phyloP scores from a whole-genome alignment of 1,284 basidiomycete genomes.

The Agroathelia rolfsii region DNA sequence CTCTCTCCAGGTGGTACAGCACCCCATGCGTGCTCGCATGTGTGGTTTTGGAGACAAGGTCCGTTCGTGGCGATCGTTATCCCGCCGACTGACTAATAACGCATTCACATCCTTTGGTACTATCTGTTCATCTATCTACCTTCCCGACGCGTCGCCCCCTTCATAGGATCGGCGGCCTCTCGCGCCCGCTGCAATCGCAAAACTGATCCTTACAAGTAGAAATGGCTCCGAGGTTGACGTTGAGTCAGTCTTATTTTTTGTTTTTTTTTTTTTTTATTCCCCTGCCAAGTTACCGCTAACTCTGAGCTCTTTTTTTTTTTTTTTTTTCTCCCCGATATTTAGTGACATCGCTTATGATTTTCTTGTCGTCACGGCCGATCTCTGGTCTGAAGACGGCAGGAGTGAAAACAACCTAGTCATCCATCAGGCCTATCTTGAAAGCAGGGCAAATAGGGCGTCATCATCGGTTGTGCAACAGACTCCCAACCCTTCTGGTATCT shows the following conservation, averaged over 20 bases:
- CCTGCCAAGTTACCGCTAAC: slow-evolving; percentile 5
- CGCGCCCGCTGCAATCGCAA: slow-evolving; percentile 81
- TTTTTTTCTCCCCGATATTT: no score
- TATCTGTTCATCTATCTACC: no score
- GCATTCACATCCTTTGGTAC: slow-evolving; percentile 4
- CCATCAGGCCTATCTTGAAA: slow-evolving; percentile 70
- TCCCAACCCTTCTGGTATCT: no score
- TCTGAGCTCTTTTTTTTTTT: slow-evolving; percentile 15
- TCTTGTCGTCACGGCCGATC: slow-evolving; percentile 80
- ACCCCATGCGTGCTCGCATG: slow-evolving; percentile 83
- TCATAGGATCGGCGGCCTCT: slow-evolving; percentile 79
- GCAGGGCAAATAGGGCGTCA: slow-evolving; percentile 54
- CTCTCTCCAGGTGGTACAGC: slow-evolving; percentile 74
- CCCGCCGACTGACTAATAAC: slow-evolving; percentile 1
- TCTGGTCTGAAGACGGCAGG: slow-evolving; percentile 76
- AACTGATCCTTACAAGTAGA: slow-evolving; percentile 62
- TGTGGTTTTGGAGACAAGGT: slow-evolving; percentile 95
- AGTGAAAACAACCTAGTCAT: slow-evolving; percentile 81
- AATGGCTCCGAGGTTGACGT: slow-evolving; percentile 64
- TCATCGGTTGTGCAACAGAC: no score
- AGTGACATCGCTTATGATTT: slow-evolving; percentile 81
- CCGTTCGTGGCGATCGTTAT: slow-evolving; percentile 13
- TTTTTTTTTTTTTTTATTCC: slow-evolving; percentile 12
- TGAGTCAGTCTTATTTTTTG: slow-evolving; percentile 51
- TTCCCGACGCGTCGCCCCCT: no score